Base-by-base conservation (phyloP, 257 asterid genomes). In the Mitragyna speciosa region DNA sequence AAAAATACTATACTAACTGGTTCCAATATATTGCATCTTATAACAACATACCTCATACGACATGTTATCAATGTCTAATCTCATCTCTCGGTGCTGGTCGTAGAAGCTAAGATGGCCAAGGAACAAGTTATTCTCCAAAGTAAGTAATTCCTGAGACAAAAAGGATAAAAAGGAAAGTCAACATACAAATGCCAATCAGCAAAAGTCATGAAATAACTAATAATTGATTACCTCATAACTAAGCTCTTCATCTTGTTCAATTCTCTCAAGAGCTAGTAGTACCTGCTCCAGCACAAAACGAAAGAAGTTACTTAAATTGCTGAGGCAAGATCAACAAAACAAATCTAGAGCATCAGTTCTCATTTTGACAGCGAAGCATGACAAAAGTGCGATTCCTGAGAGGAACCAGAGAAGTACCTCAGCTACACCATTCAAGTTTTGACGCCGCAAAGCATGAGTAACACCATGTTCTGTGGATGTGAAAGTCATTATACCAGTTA, bases 61-160 rank as follows among this genome's bases (percentile, higher is more conserved):
- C 99, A 95, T 95, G 92, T 82, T 88, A 87, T 95, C 98, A 28
- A 95, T 95, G 82, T 95, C 97, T 80, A 95, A 80, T 80, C 99
- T 91, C 97, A 95, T 87, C 77, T 87, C 97, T 56, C 94, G 87
- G 83, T 95, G 98, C 80, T 89, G 96, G 81, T 93, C 99, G 73
- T 90, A 86, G 76, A 91, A 88, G 88, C 77, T 89, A 72, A 90
- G 92, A 84, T 95, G 84, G 45, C 90, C 86, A 33, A 87, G 89
- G 83, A 91, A 83, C 80, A 93, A 86, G 65, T 92, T 86, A 66
- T 91, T 84, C 83, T 95, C 99, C 74, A 93, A 66, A 47, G 87
- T 84, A 81, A 90, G 91, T 61, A 89, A 73, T 88, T 93, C 95
- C 99, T 95, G 89, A 19, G 52, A 22, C 15, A 70, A 19, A 80